Evolutionary conservation across 352 stramenopile species (phyloP), one percentile per base, ranked within the genome.

Genomic region (Phytophthora multivora): DNA sequence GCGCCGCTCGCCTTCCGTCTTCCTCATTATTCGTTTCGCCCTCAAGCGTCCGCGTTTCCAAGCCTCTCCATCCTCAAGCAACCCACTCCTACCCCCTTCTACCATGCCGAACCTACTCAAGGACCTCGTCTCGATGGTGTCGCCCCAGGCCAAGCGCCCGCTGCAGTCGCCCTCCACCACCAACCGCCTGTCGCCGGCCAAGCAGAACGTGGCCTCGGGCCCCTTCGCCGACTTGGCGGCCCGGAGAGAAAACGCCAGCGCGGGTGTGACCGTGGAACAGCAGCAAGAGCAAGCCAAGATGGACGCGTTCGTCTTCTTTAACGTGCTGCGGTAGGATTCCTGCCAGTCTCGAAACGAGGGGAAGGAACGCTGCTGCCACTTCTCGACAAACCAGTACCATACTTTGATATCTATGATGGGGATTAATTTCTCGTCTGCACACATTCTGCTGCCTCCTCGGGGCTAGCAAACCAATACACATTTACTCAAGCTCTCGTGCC

Each of bases 71-170:
- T 21, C 42, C 23, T 18, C 23, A 50, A 40, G 31, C 57, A 33
- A 33, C 8, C 28, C 11, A 64, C 38, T 9, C 15, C 16, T 68
- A 19, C 41, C 46, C 18, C 46, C 47, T 28, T 5, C 33, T 19
- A 66, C 23, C 25, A 91, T 88, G 76, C 67, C 76, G 46, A 79
- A 62, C 49, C 58, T 67, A 33, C 62, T 86, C 25, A 72, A 71
- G 74, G 78, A 84, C 39, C 52, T 86, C 63, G 61, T 76, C 53
- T 66, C 64, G 30, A 68, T 69, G 55, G 46, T 79, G 53, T 63
- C 60, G 16, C 58, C 69, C 21, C 53, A 63, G 49, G 53, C 53
- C 63, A 77, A 79, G 71, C 70, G 71, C 47, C 59, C 52, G 51
- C 49, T 67, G 51, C 51, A 61, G 51, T 65, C 62, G 39, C 43